Evolutionary conservation across 2,329 filamentous ascomycete genomes (phyloP), one percentile per base, ranked within the genome.

Genomic region (Fusarium pseudoanthophilum): DNA sequence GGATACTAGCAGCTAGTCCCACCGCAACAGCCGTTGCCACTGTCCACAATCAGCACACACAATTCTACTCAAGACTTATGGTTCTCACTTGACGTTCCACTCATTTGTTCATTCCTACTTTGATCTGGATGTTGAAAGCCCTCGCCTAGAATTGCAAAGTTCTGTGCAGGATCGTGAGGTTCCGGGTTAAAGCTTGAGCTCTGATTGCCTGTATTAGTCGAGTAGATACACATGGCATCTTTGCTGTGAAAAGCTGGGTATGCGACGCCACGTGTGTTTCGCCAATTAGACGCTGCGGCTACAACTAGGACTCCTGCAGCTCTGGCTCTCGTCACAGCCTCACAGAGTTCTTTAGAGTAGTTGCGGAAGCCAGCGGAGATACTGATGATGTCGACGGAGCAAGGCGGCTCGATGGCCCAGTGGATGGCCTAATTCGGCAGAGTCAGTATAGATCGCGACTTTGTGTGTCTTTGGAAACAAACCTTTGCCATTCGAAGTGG

Each of bases 241-340:
- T n/a, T n/a, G n/a, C n/a, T n/a, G n/a, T n/a, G n/a, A n/a, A n/a
- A n/a, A n/a, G n/a, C n/a, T n/a, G n/a, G n/a, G n/a, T n/a, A n/a
- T n/a, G n/a, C n/a, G n/a, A n/a, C n/a, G n/a, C n/a, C n/a, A n/a
- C n/a, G n/a, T n/a, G n/a, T n/a, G n/a, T n/a, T n/a, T n/a, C n/a
- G 60, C 60, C 60, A 62, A 0, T 62, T 59, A 0, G 60, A 58
- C 0, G 60, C 60, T 5, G 60, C 60, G 0, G 60, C 60, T 26
- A 62, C 9, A 0, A 62, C 14, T 0, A 62, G 52, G 1, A 40
- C 13, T 0, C 40, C 53, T 0, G 32, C 14, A 0, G 40, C 40
- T 1, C 16, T 59, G 1, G 60, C 60, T 8, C 1, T 62, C 0
- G 32, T 48, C 0, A 48, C 34, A 0, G 60, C 60, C 0, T 46